Evolutionary conservation across 1,139 yeast genomes (phyloP).

Genomic region (Suhomyces atakaporum): DNA sequence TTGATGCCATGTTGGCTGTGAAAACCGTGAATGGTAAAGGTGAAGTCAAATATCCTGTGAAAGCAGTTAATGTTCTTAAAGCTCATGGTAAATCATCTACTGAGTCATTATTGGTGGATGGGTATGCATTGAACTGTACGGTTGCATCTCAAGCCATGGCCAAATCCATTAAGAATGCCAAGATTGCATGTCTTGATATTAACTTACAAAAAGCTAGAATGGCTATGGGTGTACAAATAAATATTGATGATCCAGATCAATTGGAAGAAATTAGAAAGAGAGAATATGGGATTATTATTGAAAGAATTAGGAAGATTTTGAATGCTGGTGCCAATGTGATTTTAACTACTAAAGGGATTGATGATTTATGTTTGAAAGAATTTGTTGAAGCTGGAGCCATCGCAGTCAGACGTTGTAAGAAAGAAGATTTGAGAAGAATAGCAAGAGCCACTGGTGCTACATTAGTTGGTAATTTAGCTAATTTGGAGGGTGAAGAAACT

Average conservation of each 20-base stretch:
- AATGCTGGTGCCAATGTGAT: constrained; percentile 96
- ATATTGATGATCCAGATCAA: constrained; percentile 96
- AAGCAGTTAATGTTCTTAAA: constrained; percentile 93
- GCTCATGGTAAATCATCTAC: constrained; percentile 94
- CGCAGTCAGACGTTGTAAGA: constrained; percentile 98
- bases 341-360: constrained; percentile 96
- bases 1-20: constrained; percentile 94
- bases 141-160: constrained; percentile 98
- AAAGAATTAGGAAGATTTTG: constrained; percentile 83
- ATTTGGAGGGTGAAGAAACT: constrained; percentile 96
- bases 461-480: constrained; percentile 80
- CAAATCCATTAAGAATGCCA: constrained; percentile 69
- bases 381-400: constrained; percentile 94
- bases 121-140: constrained; percentile 96
- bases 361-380: constrained; percentile 91
- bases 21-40: constrained; percentile 88
- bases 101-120: constrained; percentile 85
- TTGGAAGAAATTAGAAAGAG: constrained; percentile 93
- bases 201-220: constrained; percentile 94
- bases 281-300: constrained; percentile 88
- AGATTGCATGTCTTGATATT: constrained; percentile 91
- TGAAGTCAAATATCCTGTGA: constrained; percentile 90
- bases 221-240: constrained; percentile 98
- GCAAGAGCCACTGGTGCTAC: constrained; percentile 99
- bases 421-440: constrained; percentile 93